phyloP scores from a whole-genome alignment of 1,284 basidiomycete species.

The Cerioporus squamosus region DNA sequence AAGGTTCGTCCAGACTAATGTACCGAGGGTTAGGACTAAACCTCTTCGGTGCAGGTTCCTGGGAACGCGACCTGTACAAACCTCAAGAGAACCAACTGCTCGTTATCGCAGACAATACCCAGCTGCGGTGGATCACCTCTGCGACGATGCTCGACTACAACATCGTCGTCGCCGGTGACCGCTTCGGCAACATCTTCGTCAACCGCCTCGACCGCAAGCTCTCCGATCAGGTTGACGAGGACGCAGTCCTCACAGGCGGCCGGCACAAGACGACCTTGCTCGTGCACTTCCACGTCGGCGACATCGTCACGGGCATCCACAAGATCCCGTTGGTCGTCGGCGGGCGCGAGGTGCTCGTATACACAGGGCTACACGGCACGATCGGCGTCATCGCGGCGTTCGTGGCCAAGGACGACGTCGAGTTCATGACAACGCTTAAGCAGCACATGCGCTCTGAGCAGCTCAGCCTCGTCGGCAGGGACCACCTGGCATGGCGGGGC shows the following conservation, averaged over 20 bases:
- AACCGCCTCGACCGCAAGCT: slow-evolving; percentile 87
- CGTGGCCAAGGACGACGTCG: slow-evolving; percentile 96
- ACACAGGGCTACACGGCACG: slow-evolving; percentile 93
- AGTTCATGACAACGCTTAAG: slow-evolving; percentile 95
- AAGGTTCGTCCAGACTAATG: slow-evolving; percentile 58
- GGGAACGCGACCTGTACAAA: slow-evolving; percentile 96
- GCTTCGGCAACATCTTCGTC: slow-evolving; percentile 97
- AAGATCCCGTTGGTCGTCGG: slow-evolving; percentile 92
- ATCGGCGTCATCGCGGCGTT: slow-evolving; percentile 95
- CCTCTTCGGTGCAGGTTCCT: slow-evolving; percentile 38
- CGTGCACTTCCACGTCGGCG: slow-evolving; percentile 93
- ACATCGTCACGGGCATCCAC: slow-evolving; percentile 91
- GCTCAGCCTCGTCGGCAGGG: slow-evolving; percentile 84
- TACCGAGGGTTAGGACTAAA: too few species aligned
- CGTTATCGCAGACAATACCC: slow-evolving; percentile 93
- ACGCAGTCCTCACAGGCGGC: slow-evolving; percentile 92
- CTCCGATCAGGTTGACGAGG: slow-evolving; percentile 93
- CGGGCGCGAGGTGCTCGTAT: slow-evolving; percentile 91
- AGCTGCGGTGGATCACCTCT: slow-evolving; percentile 91
- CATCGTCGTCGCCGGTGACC: slow-evolving; percentile 91
- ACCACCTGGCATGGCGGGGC: slow-evolving; percentile 90
- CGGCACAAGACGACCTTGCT: slow-evolving; percentile 92
- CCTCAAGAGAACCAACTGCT: slow-evolving; percentile 92
- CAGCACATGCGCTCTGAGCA: slow-evolving; percentile 94
- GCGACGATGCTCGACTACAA: slow-evolving; percentile 96